Conservation (phyloP, 148 eudicot species). For the Rhododendron molle region DNA sequence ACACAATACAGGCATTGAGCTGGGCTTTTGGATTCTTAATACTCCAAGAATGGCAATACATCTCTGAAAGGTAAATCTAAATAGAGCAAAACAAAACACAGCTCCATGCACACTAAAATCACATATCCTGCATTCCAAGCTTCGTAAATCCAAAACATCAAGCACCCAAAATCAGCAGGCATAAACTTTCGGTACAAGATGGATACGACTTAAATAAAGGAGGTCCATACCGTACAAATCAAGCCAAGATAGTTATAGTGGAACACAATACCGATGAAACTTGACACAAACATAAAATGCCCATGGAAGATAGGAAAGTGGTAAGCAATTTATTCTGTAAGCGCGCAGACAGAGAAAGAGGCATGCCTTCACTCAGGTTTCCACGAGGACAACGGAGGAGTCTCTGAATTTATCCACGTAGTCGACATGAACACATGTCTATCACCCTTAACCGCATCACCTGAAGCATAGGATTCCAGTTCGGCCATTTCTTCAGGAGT, state of each 20-base stretch:
- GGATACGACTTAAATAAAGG: not conserved
- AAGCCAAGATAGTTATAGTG: not conserved
- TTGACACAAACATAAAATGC: not conserved
- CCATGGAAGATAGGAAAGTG: not conserved
- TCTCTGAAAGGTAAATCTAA: not conserved
- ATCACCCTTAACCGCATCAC: not conserved
- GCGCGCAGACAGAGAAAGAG: not conserved
- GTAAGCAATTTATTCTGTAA: not conserved
- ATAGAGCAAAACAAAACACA: not conserved
- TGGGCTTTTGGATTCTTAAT: not conserved
- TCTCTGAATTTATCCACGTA: constrained; percentile 6
- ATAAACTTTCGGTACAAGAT: not conserved
- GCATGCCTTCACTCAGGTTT: not conserved
- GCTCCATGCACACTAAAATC: not conserved
- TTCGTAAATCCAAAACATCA: not conserved
- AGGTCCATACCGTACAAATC: not conserved
- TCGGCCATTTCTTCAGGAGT: not conserved
- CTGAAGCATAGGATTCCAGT: constrained; percentile 2
- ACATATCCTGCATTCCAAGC: not conserved
- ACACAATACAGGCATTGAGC: not conserved
- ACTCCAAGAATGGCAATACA: not conserved
- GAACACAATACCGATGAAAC: not conserved
- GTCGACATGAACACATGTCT: not conserved
- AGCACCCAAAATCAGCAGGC: not conserved
- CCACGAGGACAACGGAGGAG: constrained; percentile 4